Conservation (phyloP, 495 filamentous ascomycete genomes). For the Penicillium chermesinum region DNA sequence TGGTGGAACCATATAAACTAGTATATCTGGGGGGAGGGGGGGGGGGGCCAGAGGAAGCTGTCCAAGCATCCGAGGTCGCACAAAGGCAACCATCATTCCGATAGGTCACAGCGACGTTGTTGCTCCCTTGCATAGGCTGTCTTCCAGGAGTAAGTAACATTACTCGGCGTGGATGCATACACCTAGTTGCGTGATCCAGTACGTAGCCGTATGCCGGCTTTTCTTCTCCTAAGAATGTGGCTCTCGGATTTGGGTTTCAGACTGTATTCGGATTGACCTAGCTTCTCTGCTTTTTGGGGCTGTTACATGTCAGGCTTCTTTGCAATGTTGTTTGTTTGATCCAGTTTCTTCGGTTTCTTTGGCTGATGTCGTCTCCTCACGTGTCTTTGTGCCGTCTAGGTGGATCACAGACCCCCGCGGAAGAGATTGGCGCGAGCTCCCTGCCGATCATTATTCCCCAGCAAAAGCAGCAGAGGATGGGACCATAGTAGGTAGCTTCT, state of each 20-base stretch:
- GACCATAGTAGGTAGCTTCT: neutral
- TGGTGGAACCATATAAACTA: neutral
- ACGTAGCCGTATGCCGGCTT: neutral
- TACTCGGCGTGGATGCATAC: conserved; percentile 7
- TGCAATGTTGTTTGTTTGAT: neutral
- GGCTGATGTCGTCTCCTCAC: too few relatives aligned
- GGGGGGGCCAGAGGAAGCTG: too few relatives aligned
- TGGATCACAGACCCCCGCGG: too few relatives aligned
- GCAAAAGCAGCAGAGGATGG: too few relatives aligned
- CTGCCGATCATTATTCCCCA: neutral
- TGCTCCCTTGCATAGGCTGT: neutral
- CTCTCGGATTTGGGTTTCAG: conserved; percentile 13
- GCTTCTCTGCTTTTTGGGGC: too few relatives aligned
- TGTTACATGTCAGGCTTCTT: too few relatives aligned
- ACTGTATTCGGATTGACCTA: conserved; percentile 11
- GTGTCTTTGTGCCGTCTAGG: too few relatives aligned
- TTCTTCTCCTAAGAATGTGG: conserved; percentile 8
- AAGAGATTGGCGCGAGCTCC: too few relatives aligned
- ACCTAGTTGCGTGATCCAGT: conserved; percentile 1
- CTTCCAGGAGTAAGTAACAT: neutral
- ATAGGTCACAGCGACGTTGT: neutral
- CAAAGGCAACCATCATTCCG: conserved; percentile 2
- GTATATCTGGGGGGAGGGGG: too few relatives aligned
- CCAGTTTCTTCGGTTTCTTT: neutral
- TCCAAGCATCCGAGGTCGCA: neutral